Conservation (phyloP, 202 grass and related monocot genomes). For the Setaria viridis region DNA sequence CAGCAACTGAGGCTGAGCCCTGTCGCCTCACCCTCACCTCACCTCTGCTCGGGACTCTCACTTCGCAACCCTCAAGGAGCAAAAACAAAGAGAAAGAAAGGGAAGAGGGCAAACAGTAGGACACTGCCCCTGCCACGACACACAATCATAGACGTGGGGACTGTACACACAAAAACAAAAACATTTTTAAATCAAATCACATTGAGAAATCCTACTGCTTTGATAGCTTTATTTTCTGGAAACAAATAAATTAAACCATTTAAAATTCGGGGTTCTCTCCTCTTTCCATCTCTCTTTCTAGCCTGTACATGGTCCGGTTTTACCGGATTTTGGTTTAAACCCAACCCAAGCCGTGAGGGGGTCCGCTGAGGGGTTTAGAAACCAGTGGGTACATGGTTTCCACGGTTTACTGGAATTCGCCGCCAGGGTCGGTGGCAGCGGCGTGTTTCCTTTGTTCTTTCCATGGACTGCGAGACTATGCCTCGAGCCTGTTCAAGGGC, state of each 20-base stretch:
- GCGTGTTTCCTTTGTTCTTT: no score
- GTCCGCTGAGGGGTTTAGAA: no score
- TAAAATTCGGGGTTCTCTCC: background rate
- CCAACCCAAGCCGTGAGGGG: no score
- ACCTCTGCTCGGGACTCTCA: constrained; percentile 21
- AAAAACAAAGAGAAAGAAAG: background rate
- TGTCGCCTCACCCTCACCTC: constrained; percentile 19
- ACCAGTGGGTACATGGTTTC: no score
- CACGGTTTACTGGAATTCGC: no score
- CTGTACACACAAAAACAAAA: constrained; percentile 6
- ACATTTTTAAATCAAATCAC: background rate
- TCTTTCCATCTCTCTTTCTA: background rate
- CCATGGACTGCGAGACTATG: no score
- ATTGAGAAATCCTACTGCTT: background rate
- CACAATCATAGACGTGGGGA: constrained; percentile 57
- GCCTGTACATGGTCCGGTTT: no score
- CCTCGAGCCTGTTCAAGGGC: no score
- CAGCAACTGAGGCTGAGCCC: constrained; percentile 6
- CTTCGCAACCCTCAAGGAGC: background rate
- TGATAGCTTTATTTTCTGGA: background rate
- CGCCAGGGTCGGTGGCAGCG: no score
- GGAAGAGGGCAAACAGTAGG: background rate
- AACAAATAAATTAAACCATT: background rate
- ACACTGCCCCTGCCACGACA: constrained; percentile 33
- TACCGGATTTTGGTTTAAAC: no score